Evolutionary conservation across 176 grass and related monocot genomes (phyloP), one percentile per base, ranked within the genome.

Genomic region (Carex cristatella): DNA sequence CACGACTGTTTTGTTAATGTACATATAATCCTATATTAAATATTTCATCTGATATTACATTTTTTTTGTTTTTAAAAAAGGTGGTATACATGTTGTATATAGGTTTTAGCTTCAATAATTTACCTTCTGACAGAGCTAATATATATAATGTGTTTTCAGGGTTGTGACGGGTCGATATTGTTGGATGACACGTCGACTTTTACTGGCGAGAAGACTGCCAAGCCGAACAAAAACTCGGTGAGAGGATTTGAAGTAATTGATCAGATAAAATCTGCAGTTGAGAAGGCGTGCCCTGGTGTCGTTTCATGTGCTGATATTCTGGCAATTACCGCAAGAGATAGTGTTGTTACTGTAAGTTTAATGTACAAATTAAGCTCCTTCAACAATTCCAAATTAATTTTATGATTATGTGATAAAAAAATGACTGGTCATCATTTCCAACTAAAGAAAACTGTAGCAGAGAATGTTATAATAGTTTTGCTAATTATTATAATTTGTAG

Each of bases 231-330:
- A 0, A 88, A 82, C 16, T 97, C 94, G 3, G 87, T 84, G 0
- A 83, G 94, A 12, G 94, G 94, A 0, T 97, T 97, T 61, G 90
- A 94, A 44, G 94, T 94, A 7, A 86, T 97, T 51, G 94, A 97
- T 77, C 55, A 74, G 73, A 55, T 93, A 80, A 97, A 97, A 91
- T 4, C 87, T 28, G 90, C 87, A 18, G 89, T 97, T 4, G 94
- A 97, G 60, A 72, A 37, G 31, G 79, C 69, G 0, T 97, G 94
- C 56, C 94, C 94, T 2, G 87, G 87, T 73, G 86, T 97, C 46
- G 95, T 98, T 14, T 98, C 95, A n/a, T 98, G 95, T 81, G 89
- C 95, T 63, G 95, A 98, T 87, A 90, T 98, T 65, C 85, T 98
- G 49, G 91, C 93, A 46, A 73, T 95, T 84, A 90, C 91, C 0